Conservation (phyloP, 1,139 yeast species). For the Yamadazyma jaroonii region DNA sequence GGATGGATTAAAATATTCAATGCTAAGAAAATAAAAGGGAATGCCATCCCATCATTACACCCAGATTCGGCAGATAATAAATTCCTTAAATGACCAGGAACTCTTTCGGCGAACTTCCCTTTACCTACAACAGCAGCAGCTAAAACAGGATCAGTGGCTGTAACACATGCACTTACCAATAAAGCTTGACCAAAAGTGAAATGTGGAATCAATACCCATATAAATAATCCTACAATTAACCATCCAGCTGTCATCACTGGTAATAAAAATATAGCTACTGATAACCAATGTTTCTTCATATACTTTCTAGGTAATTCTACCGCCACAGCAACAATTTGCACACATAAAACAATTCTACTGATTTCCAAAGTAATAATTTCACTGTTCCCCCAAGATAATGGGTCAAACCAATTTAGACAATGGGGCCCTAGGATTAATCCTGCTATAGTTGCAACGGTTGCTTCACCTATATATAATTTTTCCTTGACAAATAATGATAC, state of each 20-base stretch:
- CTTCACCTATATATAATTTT: conserved; percentile 88
- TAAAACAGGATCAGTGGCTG: conserved; percentile 96
- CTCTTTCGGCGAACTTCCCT: conserved; percentile 95
- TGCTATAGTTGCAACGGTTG: conserved; percentile 87
- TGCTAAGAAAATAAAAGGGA: conserved; percentile 85
- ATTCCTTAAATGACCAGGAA: conserved; percentile 94
- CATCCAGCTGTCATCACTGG: conserved; percentile 97
- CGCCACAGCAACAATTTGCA: conserved; percentile 96
- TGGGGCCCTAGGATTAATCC: conserved; percentile 95
- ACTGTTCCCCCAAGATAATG: conserved; percentile 86
- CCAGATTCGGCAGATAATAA: conserved; percentile 92
- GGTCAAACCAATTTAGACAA: conserved; percentile 85
- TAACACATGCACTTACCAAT: conserved; percentile 85
- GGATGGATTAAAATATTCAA: conserved; percentile 64
- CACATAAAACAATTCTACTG: conserved; percentile 81
- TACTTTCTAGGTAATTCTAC: conserved; percentile 94
- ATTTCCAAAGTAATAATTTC: conserved; percentile 86
- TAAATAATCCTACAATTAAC: conserved; percentile 81
- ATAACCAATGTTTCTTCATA: conserved; percentile 86
- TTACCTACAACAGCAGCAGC: conserved; percentile 99
- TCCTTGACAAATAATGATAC: conserved; percentile 92
- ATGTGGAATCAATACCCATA: conserved; percentile 85
- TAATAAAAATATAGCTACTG: conserved; percentile 71
- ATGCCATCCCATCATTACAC: conserved; percentile 98
- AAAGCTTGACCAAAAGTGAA: conserved; percentile 74